Evolutionary conservation across 495 filamentous ascomycete genomes (phyloP).

Genomic region (Daldinia grandis): DNA sequence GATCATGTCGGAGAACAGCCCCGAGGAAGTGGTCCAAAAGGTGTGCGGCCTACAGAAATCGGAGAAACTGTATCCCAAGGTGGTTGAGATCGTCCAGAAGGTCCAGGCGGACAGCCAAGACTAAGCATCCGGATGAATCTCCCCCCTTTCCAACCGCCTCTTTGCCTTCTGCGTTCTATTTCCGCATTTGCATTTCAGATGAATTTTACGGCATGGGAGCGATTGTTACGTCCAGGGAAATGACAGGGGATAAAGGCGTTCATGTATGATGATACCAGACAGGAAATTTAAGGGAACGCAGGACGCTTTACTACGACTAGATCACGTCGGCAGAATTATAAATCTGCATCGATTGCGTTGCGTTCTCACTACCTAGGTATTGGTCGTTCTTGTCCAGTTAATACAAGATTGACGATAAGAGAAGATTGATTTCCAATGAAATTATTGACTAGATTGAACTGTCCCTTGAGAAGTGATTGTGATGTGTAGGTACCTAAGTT

Average conservation of each 20-base stretch:
- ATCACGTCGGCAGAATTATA: slow-evolving; percentile 17
- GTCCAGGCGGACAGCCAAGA: slow-evolving; percentile 70
- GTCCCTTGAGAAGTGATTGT: not conserved
- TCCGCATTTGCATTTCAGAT: slow-evolving; percentile 38
- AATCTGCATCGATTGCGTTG: slow-evolving; percentile 23
- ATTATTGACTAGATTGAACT: not conserved
- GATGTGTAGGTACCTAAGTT: not conserved
- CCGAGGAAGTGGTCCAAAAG: slow-evolving; percentile 73
- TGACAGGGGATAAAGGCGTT: slow-evolving; percentile 35
- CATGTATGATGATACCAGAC: slow-evolving; percentile 35
- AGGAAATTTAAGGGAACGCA: slow-evolving; percentile 30
- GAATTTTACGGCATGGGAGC: slow-evolving; percentile 45
- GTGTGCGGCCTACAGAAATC: slow-evolving; percentile 76
- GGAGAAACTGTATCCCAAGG: slow-evolving; percentile 75
- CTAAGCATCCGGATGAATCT: slow-evolving; percentile 13
- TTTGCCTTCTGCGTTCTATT: slow-evolving; percentile 14
- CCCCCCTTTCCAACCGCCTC: not conserved
- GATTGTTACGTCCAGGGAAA: slow-evolving; percentile 31
- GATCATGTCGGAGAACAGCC: slow-evolving; percentile 74
- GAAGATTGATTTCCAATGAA: slow-evolving; percentile 15
- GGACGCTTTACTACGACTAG: slow-evolving; percentile 29
- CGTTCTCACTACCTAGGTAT: slow-evolving; percentile 22
- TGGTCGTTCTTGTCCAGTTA: not conserved
- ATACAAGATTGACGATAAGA: not conserved
- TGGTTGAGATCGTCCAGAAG: slow-evolving; percentile 77